Base-by-base conservation (phyloP, 768 basidiomycete species). In the Tylopilus subfusipes region DNA sequence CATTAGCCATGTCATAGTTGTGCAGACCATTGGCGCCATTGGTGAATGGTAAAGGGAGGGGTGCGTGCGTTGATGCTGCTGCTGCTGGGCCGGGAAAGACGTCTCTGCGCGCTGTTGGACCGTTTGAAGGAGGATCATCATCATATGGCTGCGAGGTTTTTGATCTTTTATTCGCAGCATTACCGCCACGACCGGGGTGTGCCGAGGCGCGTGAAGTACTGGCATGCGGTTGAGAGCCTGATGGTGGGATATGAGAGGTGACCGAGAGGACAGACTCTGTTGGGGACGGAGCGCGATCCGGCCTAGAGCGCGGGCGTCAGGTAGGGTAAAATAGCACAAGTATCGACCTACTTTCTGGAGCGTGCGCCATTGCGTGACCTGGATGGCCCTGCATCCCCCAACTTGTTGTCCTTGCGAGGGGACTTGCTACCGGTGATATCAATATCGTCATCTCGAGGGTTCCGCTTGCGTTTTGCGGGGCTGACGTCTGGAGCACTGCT, bases 201-300 rank as follows among this genome's bases (percentile, higher is more conserved):
- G 64, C 68, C 52, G 61, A 61, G 33, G 62, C 50, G 54, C 69
- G 70, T 24, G 70, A 64, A 50, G 53, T 59, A n/a, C 46, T 58
- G 38, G 68, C 50, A 38, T 60, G 66, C 50, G 64, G 51, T 52
- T 67, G 73, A n/a, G 62, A 31, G 10, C 61, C 66, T 39, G 75
- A 74, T 24, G 72, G 67, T 22, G 76, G 80, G 49, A 81, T 69
- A 60, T 88, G 86, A 27, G 85, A 86, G n/a, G 80, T 82, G 65
- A 83, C 79, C 1, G 88, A 90, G 40, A 85, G 74, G 33, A 88
- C 63, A 10, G 88, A 91, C 63, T 90, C 88, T 13, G 87, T 78
- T 7, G 88, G 88, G 2, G 88, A 90, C 24, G 76, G 73, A 13
- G 77, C 79, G 48, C 87, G 84, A 62, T 89, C 86, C 27, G 69